Evolutionary conservation across 2,329 filamentous ascomycete species (phyloP).

Genomic region (Boeremia exigua): DNA sequence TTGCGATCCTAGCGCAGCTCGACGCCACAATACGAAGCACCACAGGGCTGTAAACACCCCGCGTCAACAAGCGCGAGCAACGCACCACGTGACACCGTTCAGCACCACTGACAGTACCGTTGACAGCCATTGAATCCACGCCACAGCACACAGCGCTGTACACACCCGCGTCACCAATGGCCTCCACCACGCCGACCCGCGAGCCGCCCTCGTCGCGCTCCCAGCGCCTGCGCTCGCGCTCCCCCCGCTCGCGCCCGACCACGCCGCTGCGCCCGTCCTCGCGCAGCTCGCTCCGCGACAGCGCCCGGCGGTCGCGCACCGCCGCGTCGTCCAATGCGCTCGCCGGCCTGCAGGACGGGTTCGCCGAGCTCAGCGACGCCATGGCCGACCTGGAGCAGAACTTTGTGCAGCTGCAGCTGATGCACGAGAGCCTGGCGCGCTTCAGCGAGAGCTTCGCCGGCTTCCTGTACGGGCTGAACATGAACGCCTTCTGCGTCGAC

Average conservation of each 20-base stretch:
- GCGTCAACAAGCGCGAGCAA: background rate
- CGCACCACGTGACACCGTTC: background rate
- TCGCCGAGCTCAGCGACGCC: slow-evolving; percentile 90
- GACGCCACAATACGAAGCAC: slow-evolving; percentile 6
- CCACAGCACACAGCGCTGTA: background rate
- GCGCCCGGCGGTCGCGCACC: slow-evolving; percentile 42
- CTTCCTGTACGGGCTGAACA: slow-evolving; percentile 95
- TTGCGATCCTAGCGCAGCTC: slow-evolving; percentile 4
- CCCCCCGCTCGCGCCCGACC: slow-evolving; percentile 73
- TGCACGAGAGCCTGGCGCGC: slow-evolving; percentile 91
- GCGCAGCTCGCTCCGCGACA: slow-evolving; percentile 79
- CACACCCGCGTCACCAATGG: no score
- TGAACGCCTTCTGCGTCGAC: slow-evolving; percentile 99
- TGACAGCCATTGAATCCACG: no score
- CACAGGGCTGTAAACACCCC: slow-evolving; percentile 5
- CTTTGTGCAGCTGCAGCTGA: slow-evolving; percentile 94
- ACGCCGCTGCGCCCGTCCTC: slow-evolving; percentile 92
- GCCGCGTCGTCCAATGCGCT: slow-evolving; percentile 70
- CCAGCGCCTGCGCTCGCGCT: slow-evolving; percentile 58
- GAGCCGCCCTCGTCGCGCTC: slow-evolving; percentile 28
- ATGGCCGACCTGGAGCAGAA: slow-evolving; percentile 97
- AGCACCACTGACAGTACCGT: background rate
- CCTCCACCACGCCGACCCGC: slow-evolving; percentile 33
- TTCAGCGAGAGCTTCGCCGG: slow-evolving; percentile 97
- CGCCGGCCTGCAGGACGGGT: slow-evolving; percentile 83